phyloP scores from a whole-genome alignment of 2,329 filamentous ascomycete genomes.

The Hirsutella rhossiliensis region DNA sequence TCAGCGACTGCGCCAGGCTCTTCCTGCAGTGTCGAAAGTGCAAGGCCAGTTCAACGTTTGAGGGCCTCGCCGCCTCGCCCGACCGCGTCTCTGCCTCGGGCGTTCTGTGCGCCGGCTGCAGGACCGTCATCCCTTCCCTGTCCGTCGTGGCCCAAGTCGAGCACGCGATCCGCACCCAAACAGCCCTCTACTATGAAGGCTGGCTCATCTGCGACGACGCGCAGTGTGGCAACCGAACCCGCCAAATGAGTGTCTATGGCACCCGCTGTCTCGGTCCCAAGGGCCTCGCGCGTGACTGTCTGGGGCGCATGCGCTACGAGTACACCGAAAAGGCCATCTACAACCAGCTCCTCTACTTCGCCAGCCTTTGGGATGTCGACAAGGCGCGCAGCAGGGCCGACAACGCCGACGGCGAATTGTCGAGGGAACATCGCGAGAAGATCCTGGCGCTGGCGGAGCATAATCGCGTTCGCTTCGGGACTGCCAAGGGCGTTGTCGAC shows the following conservation, averaged over 20 bases:
- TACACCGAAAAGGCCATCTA: conserved; percentile 82
- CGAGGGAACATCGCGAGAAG: conserved; percentile 47
- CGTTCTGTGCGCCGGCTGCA: conserved; percentile 61
- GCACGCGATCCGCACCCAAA: conserved; percentile 64
- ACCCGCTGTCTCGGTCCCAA: conserved; percentile 78
- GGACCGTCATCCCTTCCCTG: conserved; percentile 51
- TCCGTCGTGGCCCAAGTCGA: conserved; percentile 81
- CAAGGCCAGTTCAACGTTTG: conserved; percentile 59
- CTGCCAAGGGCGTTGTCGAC: conserved; percentile 66
- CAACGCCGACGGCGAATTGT: conserved; percentile 34
- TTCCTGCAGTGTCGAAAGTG: conserved; percentile 72
- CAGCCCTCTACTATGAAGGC: conserved; percentile 79
- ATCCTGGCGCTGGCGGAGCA: conserved; percentile 64
- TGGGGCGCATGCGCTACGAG: conserved; percentile 81
- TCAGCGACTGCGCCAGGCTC: conserved; percentile 68
- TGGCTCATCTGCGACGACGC: conserved; percentile 87
- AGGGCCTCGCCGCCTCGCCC: conserved; percentile 53
- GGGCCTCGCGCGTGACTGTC: conserved; percentile 72
- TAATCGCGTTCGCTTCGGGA: conserved; percentile 69
- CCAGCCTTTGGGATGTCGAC: conserved; percentile 79
- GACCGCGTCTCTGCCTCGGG: conserved; percentile 60
- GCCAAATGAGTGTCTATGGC: conserved; percentile 89
- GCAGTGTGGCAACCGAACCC: conserved; percentile 73
- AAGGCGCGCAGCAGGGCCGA: conserved; percentile 49
- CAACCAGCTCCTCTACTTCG: conserved; percentile 86